Evolutionary conservation across 306 rosid genomes (phyloP), one percentile per base, ranked within the genome.

Genomic region (Vachellia collinsii): DNA sequence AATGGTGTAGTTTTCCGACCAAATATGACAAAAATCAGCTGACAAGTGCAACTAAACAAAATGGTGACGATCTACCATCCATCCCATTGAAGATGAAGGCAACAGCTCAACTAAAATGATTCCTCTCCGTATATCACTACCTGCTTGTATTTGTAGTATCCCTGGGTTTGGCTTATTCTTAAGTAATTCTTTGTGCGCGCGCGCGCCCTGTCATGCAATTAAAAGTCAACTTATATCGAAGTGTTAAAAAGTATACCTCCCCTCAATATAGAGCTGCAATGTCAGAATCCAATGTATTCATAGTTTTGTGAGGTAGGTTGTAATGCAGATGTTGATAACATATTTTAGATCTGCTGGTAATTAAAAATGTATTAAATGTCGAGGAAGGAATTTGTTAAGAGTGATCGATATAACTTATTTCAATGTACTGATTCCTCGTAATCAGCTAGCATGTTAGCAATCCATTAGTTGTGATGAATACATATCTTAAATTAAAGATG

Each of bases 1-100:
- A n/a, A 61, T 80, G 71, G 43, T 37, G 53, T 61, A 77, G 70
- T 23, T 70, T 62, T 66, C 19, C 12, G 62, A 77, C 75, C 34
- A 78, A 63, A 77, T 82, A 71, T 70, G 58, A 36, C 71, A 83
- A 64, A 65, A 72, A 70, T 71, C 79, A 82, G 20, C 67, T 74
- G 37, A 54, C 7, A 70, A 82, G 67, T 58, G 65, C 58, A 70
- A 76, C 29, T 34, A 59, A 46, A 59, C 74, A 48, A 29, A 46
- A 46, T 34, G 80, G 61, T 38, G 53, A 63, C 22, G 74, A 51
- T 72, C 43, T 71, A 72, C 74, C 67, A 48, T 16, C 17, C 66
- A 11, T 46, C 67, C 46, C 9, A 36, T 44, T 61, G 11, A 44
- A 74, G 65, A 64, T 29, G 69, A 63, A 48, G 20, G 51, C 73